phyloP scores from a whole-genome alignment of 2,329 filamentous ascomycete species.

The Arthrobotrys musiformis region DNA sequence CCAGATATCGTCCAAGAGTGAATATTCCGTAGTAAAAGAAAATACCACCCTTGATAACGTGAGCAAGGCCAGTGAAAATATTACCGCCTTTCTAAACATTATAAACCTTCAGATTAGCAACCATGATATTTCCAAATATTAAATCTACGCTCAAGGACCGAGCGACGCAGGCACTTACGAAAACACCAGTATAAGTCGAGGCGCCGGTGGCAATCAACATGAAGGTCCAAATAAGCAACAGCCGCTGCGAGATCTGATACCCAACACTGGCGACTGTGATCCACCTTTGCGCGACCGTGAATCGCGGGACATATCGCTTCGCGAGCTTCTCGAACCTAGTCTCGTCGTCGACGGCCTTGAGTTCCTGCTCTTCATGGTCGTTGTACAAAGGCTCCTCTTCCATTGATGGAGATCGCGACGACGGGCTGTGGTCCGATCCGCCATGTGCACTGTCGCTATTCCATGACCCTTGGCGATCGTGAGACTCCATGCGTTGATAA shows the following conservation, averaged over 20 bases:
- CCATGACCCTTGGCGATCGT: slow-evolving; percentile 40
- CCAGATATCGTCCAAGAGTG: slow-evolving; percentile 88
- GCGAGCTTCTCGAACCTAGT: slow-evolving; percentile 37
- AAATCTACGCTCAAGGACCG: background rate
- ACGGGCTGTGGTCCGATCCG: slow-evolving; percentile 47
- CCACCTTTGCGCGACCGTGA: slow-evolving; percentile 37
- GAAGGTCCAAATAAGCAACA: slow-evolving; percentile 82
- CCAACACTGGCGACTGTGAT: slow-evolving; percentile 66
- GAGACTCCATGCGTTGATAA: slow-evolving; percentile 47
- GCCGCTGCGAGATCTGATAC: slow-evolving; percentile 78
- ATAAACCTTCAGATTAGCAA: background rate
- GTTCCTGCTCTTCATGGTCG: slow-evolving; percentile 39
- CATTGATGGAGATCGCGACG: slow-evolving; percentile 45
- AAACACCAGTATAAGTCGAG: slow-evolving; percentile 82
- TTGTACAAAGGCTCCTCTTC: slow-evolving; percentile 40
- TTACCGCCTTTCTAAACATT: slow-evolving; percentile 70
- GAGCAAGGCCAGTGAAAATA: slow-evolving; percentile 86
- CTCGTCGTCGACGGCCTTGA: slow-evolving; percentile 36
- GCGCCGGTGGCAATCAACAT: slow-evolving; percentile 77
- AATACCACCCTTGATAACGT: slow-evolving; percentile 93
- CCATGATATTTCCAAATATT: background rate
- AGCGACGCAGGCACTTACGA: too few relatives aligned
- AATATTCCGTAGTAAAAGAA: slow-evolving; percentile 94
- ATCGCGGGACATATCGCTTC: slow-evolving; percentile 44
- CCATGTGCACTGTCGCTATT: slow-evolving; percentile 55